Evolutionary conservation across 192 early-diverging fungal species (phyloP), one percentile per base, ranked within the genome.

Genomic region (Chytriomyces hyalinus): DNA sequence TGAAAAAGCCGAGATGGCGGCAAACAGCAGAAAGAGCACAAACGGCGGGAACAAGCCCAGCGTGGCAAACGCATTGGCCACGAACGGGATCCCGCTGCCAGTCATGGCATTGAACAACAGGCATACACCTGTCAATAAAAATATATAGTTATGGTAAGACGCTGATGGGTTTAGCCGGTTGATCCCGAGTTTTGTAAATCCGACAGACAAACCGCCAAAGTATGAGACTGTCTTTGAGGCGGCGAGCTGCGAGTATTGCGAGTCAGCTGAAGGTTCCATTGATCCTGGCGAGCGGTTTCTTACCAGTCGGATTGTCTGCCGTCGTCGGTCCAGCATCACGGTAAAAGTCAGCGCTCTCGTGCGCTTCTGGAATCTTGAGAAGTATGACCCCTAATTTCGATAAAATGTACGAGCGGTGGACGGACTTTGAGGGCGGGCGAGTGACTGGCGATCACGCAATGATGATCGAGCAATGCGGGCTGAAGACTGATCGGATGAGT

Each of bases 51-150:
- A 24, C 82, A 80, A 85, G 6, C 87, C 87, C 22, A 85, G 69
- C 13, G 73, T 59, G 49, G 79, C 77, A 71, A 86, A 89, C 5
- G 71, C 75, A 6, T 50, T 53, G 15, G 84, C 82, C 4, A 79
- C 81, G 63, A 75, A 87, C 5, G 85, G 85, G 13, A 88, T 77
- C 17, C 49, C 65, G 8, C 67, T 43, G 13, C 76, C 76, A 6
- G 88, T 84, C 76, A 87, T 80, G n/a, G 79, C 71, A 75, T 89
- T 89, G 72, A 86, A 78, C 5, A 89, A 76, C 17, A 89, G 77
- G 50, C 80, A 82, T 1, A 88, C n/a, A 47, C 86, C 87, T 36
- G 36, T 2, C 0, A 36, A 36, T 61, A 11, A 44, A 68, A n/a
- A 69, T 69, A 69, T 48, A 43, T 5, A 48, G 17, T 9, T 59